Evolutionary conservation across 805 yeast species (phyloP).

Genomic region (Teunomyces panamensis): DNA sequence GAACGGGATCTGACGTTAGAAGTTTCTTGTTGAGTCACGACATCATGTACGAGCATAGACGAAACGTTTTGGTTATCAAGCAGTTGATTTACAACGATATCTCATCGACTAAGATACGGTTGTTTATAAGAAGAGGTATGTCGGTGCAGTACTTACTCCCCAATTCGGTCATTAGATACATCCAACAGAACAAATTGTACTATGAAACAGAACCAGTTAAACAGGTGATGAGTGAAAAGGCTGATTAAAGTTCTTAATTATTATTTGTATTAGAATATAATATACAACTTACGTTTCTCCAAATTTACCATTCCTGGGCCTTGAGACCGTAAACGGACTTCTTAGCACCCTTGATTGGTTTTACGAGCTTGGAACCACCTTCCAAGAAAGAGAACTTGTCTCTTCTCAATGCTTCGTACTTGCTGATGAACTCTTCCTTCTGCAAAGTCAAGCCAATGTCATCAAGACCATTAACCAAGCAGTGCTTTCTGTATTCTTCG

Average conservation of each 20-base stretch:
- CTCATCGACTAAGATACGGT: slow-evolving; percentile 88
- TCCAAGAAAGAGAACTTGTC: slow-evolving; percentile 87
- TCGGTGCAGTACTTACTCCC: slow-evolving; percentile 93
- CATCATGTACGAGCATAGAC: slow-evolving; percentile 93
- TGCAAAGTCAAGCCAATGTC: slow-evolving; percentile 95
- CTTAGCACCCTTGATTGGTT: slow-evolving; percentile 67
- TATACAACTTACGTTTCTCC: background rate
- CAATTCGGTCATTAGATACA: slow-evolving; percentile 89
- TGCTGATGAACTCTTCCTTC: slow-evolving; percentile 71
- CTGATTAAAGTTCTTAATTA: slow-evolving; percentile 12
- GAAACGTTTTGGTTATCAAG: slow-evolving; percentile 90
- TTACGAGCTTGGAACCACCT: slow-evolving; percentile 71
- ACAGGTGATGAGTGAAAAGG: slow-evolving; percentile 56
- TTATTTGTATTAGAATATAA: background rate
- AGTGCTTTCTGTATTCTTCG: slow-evolving; percentile 91
- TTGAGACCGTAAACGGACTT: slow-evolving; percentile 63
- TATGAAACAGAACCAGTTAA: slow-evolving; percentile 92
- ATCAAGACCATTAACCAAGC: slow-evolving; percentile 90
- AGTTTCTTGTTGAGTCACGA: slow-evolving; percentile 90
- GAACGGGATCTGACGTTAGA: slow-evolving; percentile 95
- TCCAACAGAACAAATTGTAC: slow-evolving; percentile 87
- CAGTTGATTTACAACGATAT: slow-evolving; percentile 96
- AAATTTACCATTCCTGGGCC: slow-evolving; percentile 69
- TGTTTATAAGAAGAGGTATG: slow-evolving; percentile 93
- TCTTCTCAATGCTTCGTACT: slow-evolving; percentile 76